phyloP scores from a whole-genome alignment of 192 early-diverging fungal genomes.

The Haplosporangium gracile region DNA sequence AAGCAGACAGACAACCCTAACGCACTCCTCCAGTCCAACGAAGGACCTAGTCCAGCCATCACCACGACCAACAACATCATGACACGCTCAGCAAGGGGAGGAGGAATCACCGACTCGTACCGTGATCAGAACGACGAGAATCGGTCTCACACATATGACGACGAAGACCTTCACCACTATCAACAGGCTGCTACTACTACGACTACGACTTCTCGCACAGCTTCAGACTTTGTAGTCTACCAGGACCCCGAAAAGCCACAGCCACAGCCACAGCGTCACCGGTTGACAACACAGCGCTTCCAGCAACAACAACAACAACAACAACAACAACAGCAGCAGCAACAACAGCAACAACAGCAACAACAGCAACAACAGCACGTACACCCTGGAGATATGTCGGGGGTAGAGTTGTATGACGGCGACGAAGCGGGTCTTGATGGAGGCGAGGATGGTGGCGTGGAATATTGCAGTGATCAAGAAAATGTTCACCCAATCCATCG shows the following conservation, averaged over 20 bases:
- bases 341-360: conserved; percentile 22
- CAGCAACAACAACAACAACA: conserved; percentile 14
- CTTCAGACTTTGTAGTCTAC: too few relatives aligned
- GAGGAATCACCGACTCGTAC: neutral
- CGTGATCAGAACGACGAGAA: neutral
- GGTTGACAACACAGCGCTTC: neutral
- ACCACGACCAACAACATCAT: neutral
- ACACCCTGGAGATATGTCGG: conserved; percentile 25
- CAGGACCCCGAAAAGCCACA: too few relatives aligned
- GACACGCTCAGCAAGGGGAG: neutral
- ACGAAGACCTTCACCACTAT: neutral
- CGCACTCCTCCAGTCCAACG: neutral
- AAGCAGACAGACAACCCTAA: neutral
- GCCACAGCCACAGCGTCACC: neutral
- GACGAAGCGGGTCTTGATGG: neutral
- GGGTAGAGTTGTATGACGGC: neutral
- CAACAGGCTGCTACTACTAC: too few relatives aligned
- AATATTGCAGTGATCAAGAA: conserved; percentile 16
- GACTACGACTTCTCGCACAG: too few relatives aligned
- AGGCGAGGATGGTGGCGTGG: neutral
- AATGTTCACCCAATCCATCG: conserved; percentile 17
- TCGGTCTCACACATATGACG: neutral
- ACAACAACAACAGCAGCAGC: conserved; percentile 16
- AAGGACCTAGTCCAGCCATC: neutral
- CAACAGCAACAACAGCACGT: conserved; percentile 16